Percentiles rank a stretch among this genome's conserved stretches.
Conservation (phyloP, 2,329 filamentous ascomycete genomes). For the Verticillium tricorpus region DNA sequence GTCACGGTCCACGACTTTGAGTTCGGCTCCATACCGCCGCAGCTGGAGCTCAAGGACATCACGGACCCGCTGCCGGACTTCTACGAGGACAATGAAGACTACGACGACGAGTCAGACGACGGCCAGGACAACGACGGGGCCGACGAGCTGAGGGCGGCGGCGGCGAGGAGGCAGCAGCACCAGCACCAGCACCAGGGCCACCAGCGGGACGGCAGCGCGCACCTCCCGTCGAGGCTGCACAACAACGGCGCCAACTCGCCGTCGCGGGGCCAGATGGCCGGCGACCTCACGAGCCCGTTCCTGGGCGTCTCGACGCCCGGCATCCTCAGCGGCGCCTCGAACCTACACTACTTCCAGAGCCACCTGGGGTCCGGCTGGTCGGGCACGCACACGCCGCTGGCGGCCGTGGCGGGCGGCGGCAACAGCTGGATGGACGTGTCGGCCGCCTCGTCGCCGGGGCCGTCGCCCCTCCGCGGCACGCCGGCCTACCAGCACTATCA, state of each 20-base stretch:
- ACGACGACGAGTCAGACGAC: constrained; percentile 41
- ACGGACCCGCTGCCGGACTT: constrained; percentile 95
- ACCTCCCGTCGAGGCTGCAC: constrained; percentile 1
- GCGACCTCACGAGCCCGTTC: constrained; percentile 51
- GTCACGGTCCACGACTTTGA: constrained; percentile 93
- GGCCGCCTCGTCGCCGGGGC: constrained; percentile 6
- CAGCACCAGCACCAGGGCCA: constrained; percentile 9
- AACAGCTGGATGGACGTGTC: constrained; percentile 7
- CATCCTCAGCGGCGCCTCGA: constrained; percentile 68
- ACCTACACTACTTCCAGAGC: constrained; percentile 78
- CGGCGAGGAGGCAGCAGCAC: background rate
- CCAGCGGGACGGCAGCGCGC: constrained; percentile 26
- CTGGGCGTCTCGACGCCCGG: constrained; percentile 57
- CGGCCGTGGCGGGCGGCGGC: constrained; percentile 62
- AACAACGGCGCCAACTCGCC: constrained; percentile 15
- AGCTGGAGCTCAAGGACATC: constrained; percentile 92
- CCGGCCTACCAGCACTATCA: constrained; percentile 9
- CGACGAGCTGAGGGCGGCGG: constrained; percentile 20
- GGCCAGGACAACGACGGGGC: constrained; percentile 27
- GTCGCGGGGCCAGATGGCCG: constrained; percentile 7
- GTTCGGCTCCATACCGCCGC: constrained; percentile 78
- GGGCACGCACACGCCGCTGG: constrained; percentile 73
- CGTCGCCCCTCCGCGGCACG: constrained; percentile 6
- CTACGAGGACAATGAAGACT: constrained; percentile 74
- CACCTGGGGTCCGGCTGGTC: constrained; percentile 68